A percentile compares a stretch with the other conserved stretches of the same genome.
phyloP scores from a whole-genome alignment of 805 yeast species.

The Helenozyma baotianmanensis region DNA sequence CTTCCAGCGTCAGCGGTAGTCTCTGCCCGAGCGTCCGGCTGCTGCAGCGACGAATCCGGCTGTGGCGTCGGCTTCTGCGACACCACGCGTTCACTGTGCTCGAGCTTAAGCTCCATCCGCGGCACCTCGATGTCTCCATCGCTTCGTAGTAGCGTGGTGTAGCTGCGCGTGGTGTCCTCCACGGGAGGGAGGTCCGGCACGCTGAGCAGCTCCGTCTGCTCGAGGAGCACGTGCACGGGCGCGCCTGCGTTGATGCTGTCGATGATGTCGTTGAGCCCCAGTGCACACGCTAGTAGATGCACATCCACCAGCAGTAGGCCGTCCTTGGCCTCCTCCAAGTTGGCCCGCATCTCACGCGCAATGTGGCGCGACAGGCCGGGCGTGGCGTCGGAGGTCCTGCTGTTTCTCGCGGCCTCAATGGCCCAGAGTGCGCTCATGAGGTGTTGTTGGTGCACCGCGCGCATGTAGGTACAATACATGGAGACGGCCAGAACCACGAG shows the following conservation, averaged over 20 bases:
- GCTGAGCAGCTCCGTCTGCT: constrained; percentile 38
- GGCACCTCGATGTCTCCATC: constrained; percentile 2
- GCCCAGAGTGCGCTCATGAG: constrained; percentile 27
- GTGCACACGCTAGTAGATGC: constrained; percentile 5
- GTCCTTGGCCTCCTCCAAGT: constrained; percentile 32
- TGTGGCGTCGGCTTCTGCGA: too few species aligned
- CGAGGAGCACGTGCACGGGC: constrained; percentile 33
- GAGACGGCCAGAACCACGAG: too few species aligned
- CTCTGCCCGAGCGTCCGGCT: too few species aligned
- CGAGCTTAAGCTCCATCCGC: constrained; percentile 7
- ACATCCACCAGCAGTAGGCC: constrained; percentile 25
- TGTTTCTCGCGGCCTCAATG: constrained; percentile 26
- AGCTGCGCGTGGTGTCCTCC: constrained; percentile 4
- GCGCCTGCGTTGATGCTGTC: constrained; percentile 27
- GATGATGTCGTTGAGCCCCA: constrained; percentile 8
- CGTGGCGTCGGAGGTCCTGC: constrained; percentile 21
- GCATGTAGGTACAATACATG: too few species aligned
- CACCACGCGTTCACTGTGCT: constrained; percentile 3
- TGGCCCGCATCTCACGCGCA: constrained; percentile 28
- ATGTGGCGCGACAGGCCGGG: constrained; percentile 55
- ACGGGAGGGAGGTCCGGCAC: constrained; percentile 14
- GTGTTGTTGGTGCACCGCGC: too few species aligned
- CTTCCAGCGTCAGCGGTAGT: too few species aligned
- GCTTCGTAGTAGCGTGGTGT: constrained; percentile 3
- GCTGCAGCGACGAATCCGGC: too few species aligned